Evolutionary conservation across 352 stramenopile species (phyloP).

Genomic region (Blastocystis sp.): DNA sequence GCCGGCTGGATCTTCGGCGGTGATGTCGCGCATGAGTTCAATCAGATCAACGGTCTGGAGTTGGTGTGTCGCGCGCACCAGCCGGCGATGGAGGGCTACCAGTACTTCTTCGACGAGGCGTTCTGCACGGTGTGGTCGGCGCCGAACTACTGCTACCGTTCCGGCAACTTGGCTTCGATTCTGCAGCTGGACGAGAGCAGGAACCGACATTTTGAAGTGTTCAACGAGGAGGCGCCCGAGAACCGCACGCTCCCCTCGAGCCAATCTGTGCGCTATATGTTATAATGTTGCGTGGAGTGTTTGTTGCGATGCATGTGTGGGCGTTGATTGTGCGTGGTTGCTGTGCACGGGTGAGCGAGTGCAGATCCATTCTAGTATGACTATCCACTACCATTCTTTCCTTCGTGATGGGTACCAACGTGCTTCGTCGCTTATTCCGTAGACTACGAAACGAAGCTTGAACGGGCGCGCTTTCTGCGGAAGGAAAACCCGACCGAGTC

Average conservation of each 20-base stretch:
- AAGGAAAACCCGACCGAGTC: conserved; percentile 22
- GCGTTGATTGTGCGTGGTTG: conserved; percentile 63
- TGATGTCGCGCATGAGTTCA: conserved; percentile 75
- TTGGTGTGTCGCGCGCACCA: conserved; percentile 77
- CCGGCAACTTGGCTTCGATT: conserved; percentile 93
- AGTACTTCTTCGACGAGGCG: conserved; percentile 71
- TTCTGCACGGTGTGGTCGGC: conserved; percentile 23
- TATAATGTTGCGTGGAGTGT: neutral
- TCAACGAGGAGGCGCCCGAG: conserved; percentile 91
- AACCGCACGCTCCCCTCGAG: conserved; percentile 86
- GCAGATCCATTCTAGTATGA: too few relatives aligned
- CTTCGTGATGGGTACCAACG: neutral
- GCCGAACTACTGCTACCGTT: conserved; percentile 77
- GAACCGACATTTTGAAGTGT: conserved; percentile 71
- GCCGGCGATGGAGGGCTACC: conserved; percentile 77
- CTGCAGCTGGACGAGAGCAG: conserved; percentile 94
- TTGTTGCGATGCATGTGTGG: neutral
- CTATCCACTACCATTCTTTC: too few relatives aligned
- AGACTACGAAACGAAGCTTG: conserved; percentile 27
- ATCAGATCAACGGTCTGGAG: conserved; percentile 77
- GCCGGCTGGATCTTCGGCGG: conserved; percentile 75
- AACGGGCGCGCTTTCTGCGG: conserved; percentile 10
- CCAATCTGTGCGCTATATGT: conserved; percentile 75
- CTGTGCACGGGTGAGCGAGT: too few relatives aligned
- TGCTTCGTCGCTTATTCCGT: neutral